Base-by-base conservation (phyloP, 495 filamentous ascomycete genomes). In the Penicillium soppii region DNA sequence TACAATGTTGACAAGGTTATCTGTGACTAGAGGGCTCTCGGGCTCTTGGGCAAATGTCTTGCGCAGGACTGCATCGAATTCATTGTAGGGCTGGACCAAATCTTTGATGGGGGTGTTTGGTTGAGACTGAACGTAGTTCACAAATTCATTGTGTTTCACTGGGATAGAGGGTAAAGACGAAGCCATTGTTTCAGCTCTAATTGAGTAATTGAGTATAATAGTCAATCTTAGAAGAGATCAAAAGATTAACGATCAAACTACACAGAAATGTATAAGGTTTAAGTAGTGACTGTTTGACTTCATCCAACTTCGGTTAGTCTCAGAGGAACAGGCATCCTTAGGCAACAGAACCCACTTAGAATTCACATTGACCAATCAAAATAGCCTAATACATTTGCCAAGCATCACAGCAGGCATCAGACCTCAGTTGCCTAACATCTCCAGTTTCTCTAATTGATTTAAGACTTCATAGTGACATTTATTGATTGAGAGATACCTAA, bases 11-110 rank as follows among this genome's bases (percentile, higher is more conserved):
- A 86, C 68, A 45, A 77, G 60, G 19, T 78, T 77, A 55, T 88
- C 79, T 32, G 80, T 66, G 17, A 89, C 67, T 32, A 75, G 63
- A 9, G 78, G 67, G 56, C 88, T 77, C 17, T 72, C 62, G 2
- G 83, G 82, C 9, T 87, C 71, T 65, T 91, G 89, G 30, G 89
- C 88, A 60, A 83, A 92, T 21, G 83, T 63, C 59, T 85, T 82
- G 20, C 90, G 84, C 5, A 90, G 65, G 40, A 79, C 75, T 17
- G 80, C 75, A 53, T 92, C 89, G 47, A 81, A 89, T 8, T 77
- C 64, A 52, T 84, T 83, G 67, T 82, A 92, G 1, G 89, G 89
- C 51, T 79, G 67, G 32, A 90, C 61, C 20, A 91, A 62, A 19
- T 88, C 67, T 0, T 47, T 51, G 44, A 91, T 69, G 2, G 82